A percentile compares a stretch with the other conserved stretches of the same genome.
These are phyloP conservation scores for Tardiomyces blankii DNA, from an alignment of 1,139 yeast species.

Conservation along the genomic window DNA sequence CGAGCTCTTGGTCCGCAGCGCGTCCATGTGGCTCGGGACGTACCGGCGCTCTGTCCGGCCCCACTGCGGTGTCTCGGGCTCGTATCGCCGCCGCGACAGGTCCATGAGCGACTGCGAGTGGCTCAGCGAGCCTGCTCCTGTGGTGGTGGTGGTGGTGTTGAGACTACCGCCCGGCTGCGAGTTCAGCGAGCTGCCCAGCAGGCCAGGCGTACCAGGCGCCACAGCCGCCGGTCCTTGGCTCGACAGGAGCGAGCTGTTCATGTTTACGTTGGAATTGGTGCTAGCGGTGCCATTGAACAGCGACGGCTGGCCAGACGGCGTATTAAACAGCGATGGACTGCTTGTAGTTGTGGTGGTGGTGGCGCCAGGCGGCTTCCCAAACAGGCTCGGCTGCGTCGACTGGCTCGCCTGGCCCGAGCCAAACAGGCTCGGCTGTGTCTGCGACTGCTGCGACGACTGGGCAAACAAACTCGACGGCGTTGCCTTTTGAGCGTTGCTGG, in stretches of 20 bases:
- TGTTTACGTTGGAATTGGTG: background rate
- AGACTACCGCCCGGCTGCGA: background rate
- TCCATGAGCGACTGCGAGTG: background rate
- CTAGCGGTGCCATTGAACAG: background rate
- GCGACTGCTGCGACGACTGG: no score
- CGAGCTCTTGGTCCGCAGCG: slow-evolving; percentile 12
- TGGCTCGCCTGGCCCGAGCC: no score
- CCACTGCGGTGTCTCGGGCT: background rate
- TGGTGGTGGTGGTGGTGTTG: no score
- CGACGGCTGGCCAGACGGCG: background rate
- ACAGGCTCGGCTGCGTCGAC: background rate
- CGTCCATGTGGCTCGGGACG: slow-evolving; percentile 15
- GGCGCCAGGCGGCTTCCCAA: background rate
- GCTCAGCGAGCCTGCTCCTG: background rate
- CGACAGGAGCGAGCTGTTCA: background rate
- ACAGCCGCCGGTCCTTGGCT: background rate
- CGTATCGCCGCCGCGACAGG: background rate
- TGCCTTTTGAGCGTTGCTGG: background rate
- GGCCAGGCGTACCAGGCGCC: no score
- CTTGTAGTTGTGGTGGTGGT: background rate
- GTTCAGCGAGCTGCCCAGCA: background rate
- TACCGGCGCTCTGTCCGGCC: slow-evolving; percentile 7
- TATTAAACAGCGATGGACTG: background rate
- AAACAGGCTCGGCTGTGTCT: background rate
- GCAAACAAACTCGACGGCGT: no score